phyloP scores from a whole-genome alignment of 2,329 filamentous ascomycete species.

The Drechslerella dactyloides region DNA sequence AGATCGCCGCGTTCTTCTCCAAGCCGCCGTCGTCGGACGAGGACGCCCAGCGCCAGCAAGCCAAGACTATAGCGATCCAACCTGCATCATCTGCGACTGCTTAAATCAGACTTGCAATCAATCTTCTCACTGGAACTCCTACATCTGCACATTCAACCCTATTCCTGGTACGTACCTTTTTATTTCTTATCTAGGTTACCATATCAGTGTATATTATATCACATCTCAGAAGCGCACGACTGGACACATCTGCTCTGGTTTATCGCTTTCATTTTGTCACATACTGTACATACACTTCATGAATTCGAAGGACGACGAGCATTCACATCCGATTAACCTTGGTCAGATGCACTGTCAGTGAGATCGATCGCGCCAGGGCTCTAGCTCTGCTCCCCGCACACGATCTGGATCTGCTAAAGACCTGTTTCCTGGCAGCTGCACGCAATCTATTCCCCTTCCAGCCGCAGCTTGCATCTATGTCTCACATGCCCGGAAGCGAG shows the following conservation, averaged over 20 bases:
- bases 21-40: constrained; percentile 1
- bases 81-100: neutral
- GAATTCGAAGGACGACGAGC: constrained; percentile 8
- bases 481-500: constrained; percentile 47
- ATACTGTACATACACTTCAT: constrained; percentile 35
- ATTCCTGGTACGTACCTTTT: constrained; percentile 26
- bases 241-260: neutral
- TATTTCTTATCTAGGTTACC: constrained; percentile 7
- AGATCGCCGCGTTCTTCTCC: constrained; percentile 25
- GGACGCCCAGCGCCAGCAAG: constrained; percentile 8
- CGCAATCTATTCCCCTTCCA: constrained; percentile 35
- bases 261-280: neutral
- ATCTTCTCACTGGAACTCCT: neutral
- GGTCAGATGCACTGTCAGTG: constrained; percentile 16
- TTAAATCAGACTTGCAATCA: neutral
- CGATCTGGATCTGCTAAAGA: constrained; percentile 20
- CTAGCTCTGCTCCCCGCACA: constrained; percentile 7
- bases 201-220: constrained; percentile 28
- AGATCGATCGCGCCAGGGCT: constrained; percentile 7
- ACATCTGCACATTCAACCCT: neutral
- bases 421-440: constrained; percentile 38
- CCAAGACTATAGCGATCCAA: neutral
- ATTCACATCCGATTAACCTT: constrained; percentile 4
- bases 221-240: neutral
- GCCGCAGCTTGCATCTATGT: constrained; percentile 40